These are phyloP conservation scores for Russula vinacea DNA, from an alignment of 768 basidiomycete genomes.

Conservation along the genomic window DNA sequence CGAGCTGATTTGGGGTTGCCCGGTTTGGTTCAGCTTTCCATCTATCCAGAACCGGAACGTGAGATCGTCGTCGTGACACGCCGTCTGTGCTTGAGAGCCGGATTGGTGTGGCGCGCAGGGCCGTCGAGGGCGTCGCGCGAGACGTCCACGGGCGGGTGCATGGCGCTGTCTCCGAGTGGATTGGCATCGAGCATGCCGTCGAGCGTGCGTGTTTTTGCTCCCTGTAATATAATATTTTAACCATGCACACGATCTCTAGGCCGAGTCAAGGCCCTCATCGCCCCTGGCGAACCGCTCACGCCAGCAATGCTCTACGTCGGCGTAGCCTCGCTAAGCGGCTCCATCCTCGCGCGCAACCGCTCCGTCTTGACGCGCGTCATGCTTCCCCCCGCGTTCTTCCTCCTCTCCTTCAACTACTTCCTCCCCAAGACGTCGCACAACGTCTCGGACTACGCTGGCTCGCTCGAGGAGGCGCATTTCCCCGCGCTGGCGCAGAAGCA, in stretches of 20 bases:
- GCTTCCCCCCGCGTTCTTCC: slow-evolving; percentile 72
- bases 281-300: slow-evolving; percentile 76
- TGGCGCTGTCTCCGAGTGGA: slow-evolving; percentile 74
- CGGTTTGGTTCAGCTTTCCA: slow-evolving; percentile 59
- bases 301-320: slow-evolving; percentile 91
- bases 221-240: neutral
- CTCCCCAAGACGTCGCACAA: slow-evolving; percentile 79
- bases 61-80: slow-evolving; percentile 67
- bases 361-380: slow-evolving; percentile 61
- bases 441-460: slow-evolving; percentile 58
- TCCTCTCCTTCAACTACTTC: slow-evolving; percentile 75
- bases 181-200: slow-evolving; percentile 77
- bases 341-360: slow-evolving; percentile 81
- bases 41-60: slow-evolving; percentile 65
- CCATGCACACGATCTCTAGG: slow-evolving; percentile 41
- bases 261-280: slow-evolving; percentile 78
- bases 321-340: slow-evolving; percentile 82
- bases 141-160: slow-evolving; percentile 68
- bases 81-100: slow-evolving; percentile 72
- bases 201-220: slow-evolving; percentile 58
- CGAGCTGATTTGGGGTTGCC: neutral
- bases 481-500: slow-evolving; percentile 70
- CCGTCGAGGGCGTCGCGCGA: slow-evolving; percentile 52
- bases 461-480: slow-evolving; percentile 67
- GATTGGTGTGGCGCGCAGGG: slow-evolving; percentile 66